These are phyloP conservation scores for Euclidium syriacum DNA, from an alignment of 345 rosid species.

Conservation along the genomic window DNA sequence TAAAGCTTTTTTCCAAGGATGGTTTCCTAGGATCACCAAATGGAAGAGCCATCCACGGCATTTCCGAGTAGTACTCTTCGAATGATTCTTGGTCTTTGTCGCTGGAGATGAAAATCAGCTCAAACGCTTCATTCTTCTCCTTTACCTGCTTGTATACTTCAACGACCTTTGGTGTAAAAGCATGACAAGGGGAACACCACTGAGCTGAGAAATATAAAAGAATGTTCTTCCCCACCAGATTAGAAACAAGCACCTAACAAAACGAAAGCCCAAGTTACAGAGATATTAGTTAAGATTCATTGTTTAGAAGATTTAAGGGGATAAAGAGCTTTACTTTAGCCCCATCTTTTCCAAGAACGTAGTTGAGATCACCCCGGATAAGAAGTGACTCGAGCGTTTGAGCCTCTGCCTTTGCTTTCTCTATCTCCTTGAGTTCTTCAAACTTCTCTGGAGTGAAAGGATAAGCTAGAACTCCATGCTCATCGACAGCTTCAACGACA, in stretches of 20 bases:
- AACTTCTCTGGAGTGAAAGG: constrained; percentile 69
- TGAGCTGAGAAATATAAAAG: constrained; percentile 72
- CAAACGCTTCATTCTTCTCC: constrained; percentile 43
- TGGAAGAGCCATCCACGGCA: constrained; percentile 79
- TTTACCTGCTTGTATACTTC: constrained; percentile 56
- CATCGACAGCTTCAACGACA: constrained; percentile 55
- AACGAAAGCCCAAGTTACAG: not conserved
- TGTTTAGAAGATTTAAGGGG: not conserved
- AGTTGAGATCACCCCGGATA: constrained; percentile 54
- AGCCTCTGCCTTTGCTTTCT: constrained; percentile 44
- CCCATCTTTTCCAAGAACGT: constrained; percentile 51
- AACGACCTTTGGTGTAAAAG: constrained; percentile 54
- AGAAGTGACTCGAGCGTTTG: constrained; percentile 58
- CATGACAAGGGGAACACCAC: constrained; percentile 62
- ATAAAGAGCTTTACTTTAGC: constrained; percentile 36
- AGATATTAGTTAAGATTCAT: not conserved
- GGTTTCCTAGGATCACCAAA: constrained; percentile 54
- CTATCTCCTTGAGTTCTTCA: constrained; percentile 48
- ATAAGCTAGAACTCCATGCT: constrained; percentile 53
- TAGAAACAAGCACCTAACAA: constrained; percentile 49
- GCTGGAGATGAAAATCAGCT: constrained; percentile 58
- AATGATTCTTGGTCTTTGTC: constrained; percentile 51
- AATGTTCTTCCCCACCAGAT: constrained; percentile 58
- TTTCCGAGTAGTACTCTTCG: constrained; percentile 42
- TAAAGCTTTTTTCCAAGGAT: constrained; percentile 41